phyloP scores from a whole-genome alignment of 345 rosid species.

The Syzygium aromaticum region DNA sequence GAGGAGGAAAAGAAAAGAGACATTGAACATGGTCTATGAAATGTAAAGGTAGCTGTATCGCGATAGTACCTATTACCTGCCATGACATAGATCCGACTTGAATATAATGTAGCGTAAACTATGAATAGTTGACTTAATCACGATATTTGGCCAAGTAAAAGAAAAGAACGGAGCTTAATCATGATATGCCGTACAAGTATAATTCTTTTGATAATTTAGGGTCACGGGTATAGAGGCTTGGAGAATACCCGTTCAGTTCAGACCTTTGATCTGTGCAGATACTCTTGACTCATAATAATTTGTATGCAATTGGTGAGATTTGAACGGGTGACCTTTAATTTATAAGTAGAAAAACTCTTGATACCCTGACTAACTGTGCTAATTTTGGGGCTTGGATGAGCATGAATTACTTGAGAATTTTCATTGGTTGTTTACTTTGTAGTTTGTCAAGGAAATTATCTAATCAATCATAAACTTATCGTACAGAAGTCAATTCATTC shows the following conservation, averaged over 20 bases:
- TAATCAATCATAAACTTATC: neutral
- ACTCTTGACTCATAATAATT: neutral
- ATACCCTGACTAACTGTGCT: neutral
- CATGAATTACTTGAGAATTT: neutral
- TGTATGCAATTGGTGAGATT: neutral
- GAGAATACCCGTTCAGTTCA: neutral
- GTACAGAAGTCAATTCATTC: no score
- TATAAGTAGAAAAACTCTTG: neutral
- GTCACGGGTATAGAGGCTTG: no score
- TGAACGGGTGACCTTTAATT: neutral
- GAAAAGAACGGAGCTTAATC: neutral
- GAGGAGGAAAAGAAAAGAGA: neutral
- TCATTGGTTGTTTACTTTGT: neutral
- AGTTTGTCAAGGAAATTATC: no score
- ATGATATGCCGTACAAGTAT: neutral
- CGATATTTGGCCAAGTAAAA: neutral
- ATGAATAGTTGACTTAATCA: neutral
- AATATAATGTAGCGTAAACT: neutral
- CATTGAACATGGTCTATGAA: neutral
- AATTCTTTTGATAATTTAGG: neutral
- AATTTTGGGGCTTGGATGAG: neutral
- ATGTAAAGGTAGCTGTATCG: neutral
- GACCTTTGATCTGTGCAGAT: neutral
- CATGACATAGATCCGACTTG: neutral
- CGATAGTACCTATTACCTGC: neutral